phyloP scores from a whole-genome alignment of 495 filamentous ascomycete genomes.

The Penicillium lagena region DNA sequence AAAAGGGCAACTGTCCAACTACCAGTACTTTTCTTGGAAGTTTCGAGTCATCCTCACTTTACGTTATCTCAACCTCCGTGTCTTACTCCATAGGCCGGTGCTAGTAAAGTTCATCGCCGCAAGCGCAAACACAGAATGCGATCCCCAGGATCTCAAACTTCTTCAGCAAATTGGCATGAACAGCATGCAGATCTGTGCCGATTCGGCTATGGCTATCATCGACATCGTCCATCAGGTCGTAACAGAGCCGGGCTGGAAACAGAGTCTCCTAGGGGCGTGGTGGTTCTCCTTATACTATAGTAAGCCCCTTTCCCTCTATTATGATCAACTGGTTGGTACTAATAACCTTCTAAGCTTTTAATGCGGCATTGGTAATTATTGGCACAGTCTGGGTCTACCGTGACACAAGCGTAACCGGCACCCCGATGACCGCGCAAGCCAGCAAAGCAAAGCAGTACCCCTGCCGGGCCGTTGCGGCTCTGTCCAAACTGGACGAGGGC shows the following conservation, averaged over 20 bases:
- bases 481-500: slow-evolving; percentile 28
- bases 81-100: slow-evolving; percentile 32
- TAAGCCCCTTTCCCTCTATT: slow-evolving; percentile 4
- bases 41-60: slow-evolving; percentile 29
- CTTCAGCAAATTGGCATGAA: slow-evolving; percentile 28
- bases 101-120: slow-evolving; percentile 29
- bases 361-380: slow-evolving; percentile 31
- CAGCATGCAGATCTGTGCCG: slow-evolving; percentile 27
- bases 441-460: slow-evolving; percentile 13
- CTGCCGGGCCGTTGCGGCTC: slow-evolving; percentile 23
- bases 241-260: slow-evolving; percentile 12
- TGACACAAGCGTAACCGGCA: slow-evolving; percentile 5
- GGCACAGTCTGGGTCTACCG: slow-evolving; percentile 22
- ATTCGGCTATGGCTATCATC: slow-evolving; percentile 32
- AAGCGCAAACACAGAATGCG: slow-evolving; percentile 20
- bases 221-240: slow-evolving; percentile 26
- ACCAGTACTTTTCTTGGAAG: slow-evolving; percentile 7
- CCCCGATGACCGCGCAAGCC: slow-evolving; percentile 3
- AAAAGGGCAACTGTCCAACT: neutral
- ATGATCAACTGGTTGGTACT: neutral
- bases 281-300: slow-evolving; percentile 39
- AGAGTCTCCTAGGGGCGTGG: slow-evolving; percentile 32
- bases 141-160: slow-evolving; percentile 13
- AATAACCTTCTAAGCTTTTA: slow-evolving; percentile 22
- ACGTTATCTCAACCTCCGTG: slow-evolving; percentile 29